Evolutionary conservation across 2,329 filamentous ascomycete species (phyloP), one percentile per base, ranked within the genome.

Genomic region (Moelleriella libera): DNA sequence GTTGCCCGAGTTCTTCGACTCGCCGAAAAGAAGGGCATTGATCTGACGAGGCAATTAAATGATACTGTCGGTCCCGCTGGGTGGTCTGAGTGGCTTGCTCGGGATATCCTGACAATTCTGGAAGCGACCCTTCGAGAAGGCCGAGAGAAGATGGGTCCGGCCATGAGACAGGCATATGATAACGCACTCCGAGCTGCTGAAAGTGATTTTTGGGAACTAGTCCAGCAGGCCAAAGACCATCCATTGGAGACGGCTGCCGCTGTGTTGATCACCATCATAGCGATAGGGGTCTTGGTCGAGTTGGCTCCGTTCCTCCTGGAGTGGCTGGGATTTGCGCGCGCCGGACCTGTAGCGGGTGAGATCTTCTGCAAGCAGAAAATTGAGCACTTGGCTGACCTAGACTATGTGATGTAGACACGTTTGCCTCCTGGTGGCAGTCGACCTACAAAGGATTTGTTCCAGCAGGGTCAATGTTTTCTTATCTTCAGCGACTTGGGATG

Each of bases 341-440:
- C 31, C 2, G 45, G 45, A 12, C 45, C 45, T 12, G 21, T 1
- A 5, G 45, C 45, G 28, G 45, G 45, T 46, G 45, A 46, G 45
- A 29, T 34, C 10, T 3, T 5, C 11, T 3, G 11, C 34, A 21
- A 21, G 21, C 21, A 21, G 2, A 3, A 21, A 21, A 21, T 3
- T 21, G 21, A 3, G 21, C 21, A 21, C 2, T 21, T 21, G 21
- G 21, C 34, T 39, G 8, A 39, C 34, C 8, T 39, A 9, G 9
- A 39, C 34, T 39, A 9, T 39, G 12, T 12, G 34, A 39, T 39
- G 8, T 43, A 51, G 49, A 32, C 42, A 44, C 47, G 10, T 46
- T 49, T 34, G 47, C 47, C 5, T n/a, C 45, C 11, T 49, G 47
- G 47, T 49, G 47, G 47, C 39, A 47, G 45, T 47, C 47, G 6